Evolutionary conservation across 257 asterid species (phyloP).

Genomic region (Fraxinus americana): DNA sequence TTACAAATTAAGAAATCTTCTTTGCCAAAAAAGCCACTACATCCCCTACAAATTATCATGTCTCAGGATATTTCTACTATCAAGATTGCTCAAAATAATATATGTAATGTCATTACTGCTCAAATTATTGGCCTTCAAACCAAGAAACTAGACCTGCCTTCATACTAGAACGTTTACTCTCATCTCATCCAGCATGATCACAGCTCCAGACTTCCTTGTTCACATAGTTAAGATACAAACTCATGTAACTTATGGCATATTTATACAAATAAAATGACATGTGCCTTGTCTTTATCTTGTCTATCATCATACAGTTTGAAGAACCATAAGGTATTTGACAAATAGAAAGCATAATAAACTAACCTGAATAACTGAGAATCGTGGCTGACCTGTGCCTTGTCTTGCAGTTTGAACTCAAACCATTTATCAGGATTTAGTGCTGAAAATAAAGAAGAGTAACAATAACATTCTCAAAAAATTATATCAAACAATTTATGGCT

Average conservation of each 20-base stretch:
- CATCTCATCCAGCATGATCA: slow-evolving; percentile 5
- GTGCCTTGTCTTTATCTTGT: not conserved
- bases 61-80: not conserved
- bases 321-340: slow-evolving; percentile 3
- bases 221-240: slow-evolving; percentile 20
- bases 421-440: slow-evolving; percentile 89
- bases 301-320: slow-evolving; percentile 13
- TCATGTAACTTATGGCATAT: slow-evolving; percentile 5
- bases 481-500: slow-evolving; percentile 15
- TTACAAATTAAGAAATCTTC: not conserved
- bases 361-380: slow-evolving; percentile 89
- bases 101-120: not conserved
- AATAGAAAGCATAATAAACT: slow-evolving; percentile 19
- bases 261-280: not conserved
- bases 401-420: slow-evolving; percentile 89
- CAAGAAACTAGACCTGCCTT: slow-evolving; percentile 17
- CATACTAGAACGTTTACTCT: not conserved
- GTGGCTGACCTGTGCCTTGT: slow-evolving; percentile 89
- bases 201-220: slow-evolving; percentile 15
- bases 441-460: slow-evolving; percentile 39
- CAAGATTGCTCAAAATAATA: not conserved
- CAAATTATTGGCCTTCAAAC: slow-evolving; percentile 6
- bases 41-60: not conserved
- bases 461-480: slow-evolving; percentile 2
- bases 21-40: not conserved